These are phyloP conservation scores for Ganoderma meredithae DNA, from an alignment of 1,284 basidiomycete species.

Conservation along the genomic window DNA sequence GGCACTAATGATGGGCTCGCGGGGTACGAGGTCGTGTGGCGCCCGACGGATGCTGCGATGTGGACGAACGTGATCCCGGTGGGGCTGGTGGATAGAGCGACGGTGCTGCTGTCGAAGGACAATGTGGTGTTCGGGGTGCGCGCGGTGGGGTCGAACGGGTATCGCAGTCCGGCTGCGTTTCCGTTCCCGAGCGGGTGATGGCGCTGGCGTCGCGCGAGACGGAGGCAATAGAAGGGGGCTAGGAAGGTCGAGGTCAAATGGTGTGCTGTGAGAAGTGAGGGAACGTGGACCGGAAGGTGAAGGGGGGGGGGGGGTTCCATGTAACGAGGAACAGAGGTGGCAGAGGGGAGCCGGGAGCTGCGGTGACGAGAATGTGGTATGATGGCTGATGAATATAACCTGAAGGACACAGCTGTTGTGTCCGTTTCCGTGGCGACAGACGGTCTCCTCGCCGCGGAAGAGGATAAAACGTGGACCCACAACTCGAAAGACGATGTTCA, in stretches of 20 bases:
- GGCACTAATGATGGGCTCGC: slow-evolving; percentile 47
- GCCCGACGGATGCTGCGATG: slow-evolving; percentile 52
- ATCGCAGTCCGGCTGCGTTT: slow-evolving; percentile 57
- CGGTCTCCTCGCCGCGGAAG: background rate
- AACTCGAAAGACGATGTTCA: slow-evolving; percentile 4
- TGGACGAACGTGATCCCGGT: slow-evolving; percentile 60
- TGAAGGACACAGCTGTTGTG: background rate
- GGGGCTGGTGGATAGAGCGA: slow-evolving; percentile 50
- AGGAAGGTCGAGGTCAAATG: background rate
- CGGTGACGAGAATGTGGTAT: slow-evolving; percentile 16
- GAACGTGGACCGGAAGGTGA: background rate
- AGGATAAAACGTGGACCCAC: slow-evolving; percentile 20
- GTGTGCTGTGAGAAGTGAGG: background rate
- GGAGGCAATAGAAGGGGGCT: background rate
- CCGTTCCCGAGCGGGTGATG: slow-evolving; percentile 40
- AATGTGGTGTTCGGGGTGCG: slow-evolving; percentile 59
- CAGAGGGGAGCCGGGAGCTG: background rate
- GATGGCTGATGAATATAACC: slow-evolving; percentile 9
- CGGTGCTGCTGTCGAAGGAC: slow-evolving; percentile 55
- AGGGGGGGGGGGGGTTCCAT: background rate
- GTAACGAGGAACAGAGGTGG: background rate
- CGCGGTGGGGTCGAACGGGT: slow-evolving; percentile 60
- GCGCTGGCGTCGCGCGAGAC: background rate
- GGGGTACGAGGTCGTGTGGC: slow-evolving; percentile 61
- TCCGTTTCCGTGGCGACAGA: slow-evolving; percentile 5